phyloP scores from a whole-genome alignment of 257 asterid species.

The Anisodus tanguticus region DNA sequence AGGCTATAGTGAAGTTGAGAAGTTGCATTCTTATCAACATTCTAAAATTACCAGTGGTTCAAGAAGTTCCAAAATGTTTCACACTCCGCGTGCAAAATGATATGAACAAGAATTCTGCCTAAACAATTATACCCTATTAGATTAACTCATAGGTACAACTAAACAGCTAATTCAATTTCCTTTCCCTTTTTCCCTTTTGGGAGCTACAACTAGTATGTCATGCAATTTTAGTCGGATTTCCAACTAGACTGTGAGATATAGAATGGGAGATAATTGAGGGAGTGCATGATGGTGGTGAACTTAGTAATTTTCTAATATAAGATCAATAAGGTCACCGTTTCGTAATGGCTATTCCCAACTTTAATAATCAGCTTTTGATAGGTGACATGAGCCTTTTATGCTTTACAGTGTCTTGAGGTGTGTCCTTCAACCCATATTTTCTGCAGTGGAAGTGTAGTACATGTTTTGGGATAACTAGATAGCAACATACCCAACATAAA shows the following conservation, averaged over 20 bases:
- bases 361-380: slow-evolving; percentile 3
- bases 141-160: neutral
- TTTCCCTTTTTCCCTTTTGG: neutral
- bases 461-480: neutral
- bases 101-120: neutral
- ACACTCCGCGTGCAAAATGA: neutral
- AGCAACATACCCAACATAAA: slow-evolving; percentile 16
- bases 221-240: neutral
- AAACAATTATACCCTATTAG: neutral
- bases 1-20: neutral
- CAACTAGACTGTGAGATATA: neutral
- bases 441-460: neutral
- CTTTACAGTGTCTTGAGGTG: too few species aligned
- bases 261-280: neutral
- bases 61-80: slow-evolving; percentile 5
- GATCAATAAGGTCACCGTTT: neutral
- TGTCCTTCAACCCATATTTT: too few species aligned
- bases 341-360: neutral
- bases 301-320: neutral
- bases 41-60: neutral
- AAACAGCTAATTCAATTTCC: neutral
- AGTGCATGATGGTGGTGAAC: slow-evolving; percentile 22
- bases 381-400: neutral
- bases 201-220: neutral
- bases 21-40: neutral